Evolutionary conservation across 106 monocot genomes (phyloP), one percentile per base, ranked within the genome.

Genomic region (Xerophyta viscosa): DNA sequence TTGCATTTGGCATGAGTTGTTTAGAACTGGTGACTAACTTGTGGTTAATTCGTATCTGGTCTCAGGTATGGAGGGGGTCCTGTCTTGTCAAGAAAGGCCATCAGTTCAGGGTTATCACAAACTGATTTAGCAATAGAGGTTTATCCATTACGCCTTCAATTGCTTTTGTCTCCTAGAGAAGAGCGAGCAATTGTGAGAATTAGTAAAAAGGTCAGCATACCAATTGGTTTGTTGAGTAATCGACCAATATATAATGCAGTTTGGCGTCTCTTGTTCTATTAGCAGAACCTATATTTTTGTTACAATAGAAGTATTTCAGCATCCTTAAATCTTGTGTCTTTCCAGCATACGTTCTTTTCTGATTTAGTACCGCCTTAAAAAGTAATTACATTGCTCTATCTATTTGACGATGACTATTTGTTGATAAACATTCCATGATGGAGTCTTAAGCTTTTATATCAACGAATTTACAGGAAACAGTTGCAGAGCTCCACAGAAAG

Each of bases 41-140:
- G 14, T 21, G 20, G 47, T 39, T 62, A 15, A 13, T 58, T 11
- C 50, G 9, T 20, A 45, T 56, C 25, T 9, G 24, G 27, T 54
- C 49, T 51, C 53, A 98, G 96, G 96, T 98, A 98, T 65, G 89
- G 96, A 36, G 96, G 96, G 66, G 96, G 96, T 47, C 96, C 96
- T 49, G 63, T 61, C 61, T 69, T 98, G 23, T 64, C 89, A 52
- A 52, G 96, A 29, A 98, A 79, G 68, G 73, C 89, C 37, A 98
- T 98, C 45, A 86, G 77, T 61, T 82, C 73, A 60, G 85, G 89
- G 60, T 82, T 82, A 1, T 86, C 96, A 58, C 96, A 85, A 56
- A 73, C 72, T 57, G 96, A 98, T 55, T 69, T 98, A 28, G 69
- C 89, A 31, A 80, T 98, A 51, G 96, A 98, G 82, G 96, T 98